Base-by-base conservation (phyloP, 2,329 filamentous ascomycete genomes). In the Rosellinia necatrix region DNA sequence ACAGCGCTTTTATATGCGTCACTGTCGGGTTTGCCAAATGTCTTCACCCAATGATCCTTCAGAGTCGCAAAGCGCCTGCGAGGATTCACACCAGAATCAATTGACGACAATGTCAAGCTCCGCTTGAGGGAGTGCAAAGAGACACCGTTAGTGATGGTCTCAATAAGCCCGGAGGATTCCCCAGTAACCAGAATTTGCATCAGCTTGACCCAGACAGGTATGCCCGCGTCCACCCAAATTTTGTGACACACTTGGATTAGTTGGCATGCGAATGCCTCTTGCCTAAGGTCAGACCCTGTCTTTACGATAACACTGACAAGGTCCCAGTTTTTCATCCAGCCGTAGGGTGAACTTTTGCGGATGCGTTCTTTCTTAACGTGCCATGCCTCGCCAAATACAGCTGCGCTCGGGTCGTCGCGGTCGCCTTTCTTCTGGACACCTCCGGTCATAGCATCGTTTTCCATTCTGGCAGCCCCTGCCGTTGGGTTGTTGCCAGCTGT, bases 301-400 rank as follows among this genome's bases (percentile, higher is more conserved):
- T 94, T 94, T 65, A 94, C 88, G 68, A 94, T 94, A 57, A 94
- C 90, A 68, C 89, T 92, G 60, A 94, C 80, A 21, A 94, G 80
- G 67, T 94, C 90, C 90, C 90, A 94, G 68, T 92, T 93, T 75
- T 90, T 90, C 86, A 92, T 91, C 85, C 89, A 91, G 8, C 90
- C 90, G 68, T 92, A 94, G 0, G 90, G 90, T 0, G 90, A 93
- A 1, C 89, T 89, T 65, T 89, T 88, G 59, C 90, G 83, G 69
- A 94, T 91, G 17, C 90, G 88, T 72, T 93, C 90, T 67, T 89
- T 90, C 73, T 94, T 94, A 52, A 86, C 82, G 64, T 88, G 85
- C 90, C 90, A 94, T 17, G 90, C 90, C 73, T 94, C 90, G 56
- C 91, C 90, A 72, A 94, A 93, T 4, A 91, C 91, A 8, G 90